phyloP scores from a whole-genome alignment of 2,329 filamentous ascomycete genomes.

The Ophiostoma tasmaniense region DNA sequence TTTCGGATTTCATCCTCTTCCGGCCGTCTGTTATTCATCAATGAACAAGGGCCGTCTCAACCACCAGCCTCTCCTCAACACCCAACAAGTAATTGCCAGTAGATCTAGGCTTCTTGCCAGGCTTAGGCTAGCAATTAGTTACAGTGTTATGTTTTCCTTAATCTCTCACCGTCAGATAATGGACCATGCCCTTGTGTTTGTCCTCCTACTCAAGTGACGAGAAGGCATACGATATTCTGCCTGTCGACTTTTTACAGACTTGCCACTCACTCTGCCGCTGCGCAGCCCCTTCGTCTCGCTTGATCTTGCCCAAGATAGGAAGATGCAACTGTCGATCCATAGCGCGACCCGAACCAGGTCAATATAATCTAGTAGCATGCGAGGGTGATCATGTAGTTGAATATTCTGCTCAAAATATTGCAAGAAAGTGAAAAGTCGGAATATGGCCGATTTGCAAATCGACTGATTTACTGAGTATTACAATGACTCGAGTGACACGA shows the following conservation, averaged over 20 bases:
- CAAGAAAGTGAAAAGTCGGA: neutral
- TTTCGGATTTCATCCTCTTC: neutral
- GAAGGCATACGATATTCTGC: neutral
- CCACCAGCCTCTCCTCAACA: neutral
- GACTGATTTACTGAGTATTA: neutral
- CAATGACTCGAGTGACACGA: neutral
- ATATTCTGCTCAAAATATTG: too few relatives aligned
- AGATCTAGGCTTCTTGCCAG: neutral
- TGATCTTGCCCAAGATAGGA: neutral
- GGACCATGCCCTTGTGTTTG: neutral
- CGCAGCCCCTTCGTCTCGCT: neutral
- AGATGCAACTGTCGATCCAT: neutral
- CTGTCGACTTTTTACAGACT: neutral
- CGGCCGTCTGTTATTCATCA: neutral
- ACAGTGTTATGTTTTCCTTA: too few relatives aligned
- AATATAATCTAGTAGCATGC: neutral
- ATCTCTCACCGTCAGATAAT: neutral
- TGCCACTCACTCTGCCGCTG: neutral
- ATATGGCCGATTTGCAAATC: neutral
- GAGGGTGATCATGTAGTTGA: neutral
- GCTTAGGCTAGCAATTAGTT: neutral
- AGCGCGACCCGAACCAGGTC: neutral
- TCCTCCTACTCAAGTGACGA: neutral
- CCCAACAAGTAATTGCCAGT: neutral
- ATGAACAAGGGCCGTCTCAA: neutral